These are phyloP conservation scores for Hyphopichia fennica DNA, from an alignment of 1,139 yeast species.

Conservation along the genomic window DNA sequence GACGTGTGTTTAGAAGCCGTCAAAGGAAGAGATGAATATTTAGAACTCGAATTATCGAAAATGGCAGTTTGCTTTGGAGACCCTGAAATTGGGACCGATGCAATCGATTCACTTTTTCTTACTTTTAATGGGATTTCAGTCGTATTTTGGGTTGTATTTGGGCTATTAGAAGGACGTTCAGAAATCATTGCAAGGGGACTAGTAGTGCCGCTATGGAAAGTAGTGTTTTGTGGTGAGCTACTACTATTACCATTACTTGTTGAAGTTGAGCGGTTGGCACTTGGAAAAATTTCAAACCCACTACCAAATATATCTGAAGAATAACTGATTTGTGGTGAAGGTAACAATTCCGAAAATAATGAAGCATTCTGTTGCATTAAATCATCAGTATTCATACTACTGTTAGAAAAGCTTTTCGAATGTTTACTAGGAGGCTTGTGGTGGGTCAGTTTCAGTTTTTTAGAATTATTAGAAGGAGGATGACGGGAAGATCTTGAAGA, in stretches of 20 bases:
- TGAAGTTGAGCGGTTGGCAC: neutral
- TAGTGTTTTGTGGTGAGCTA: neutral
- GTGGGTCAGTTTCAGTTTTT: neutral
- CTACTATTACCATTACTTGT: neutral
- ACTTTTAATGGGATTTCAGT: neutral
- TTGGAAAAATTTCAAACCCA: neutral
- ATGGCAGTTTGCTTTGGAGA: neutral
- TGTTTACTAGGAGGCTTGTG: neutral
- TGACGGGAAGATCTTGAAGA: neutral
- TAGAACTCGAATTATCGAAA: constrained; percentile 2
- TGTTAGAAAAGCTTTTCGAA: neutral
- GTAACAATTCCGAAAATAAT: constrained; percentile 32
- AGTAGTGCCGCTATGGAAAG: neutral
- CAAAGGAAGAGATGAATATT: neutral
- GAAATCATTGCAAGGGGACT: constrained; percentile 1
- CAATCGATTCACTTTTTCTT: neutral
- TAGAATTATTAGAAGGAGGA: constrained; percentile 1
- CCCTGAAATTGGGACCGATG: neutral
- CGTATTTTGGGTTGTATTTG: neutral
- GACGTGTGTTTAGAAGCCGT: neutral
- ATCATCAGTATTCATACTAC: constrained; percentile 30
- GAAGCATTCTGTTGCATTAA: constrained; percentile 34
- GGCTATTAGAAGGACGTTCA: neutral
- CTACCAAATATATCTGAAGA: constrained; percentile 30
- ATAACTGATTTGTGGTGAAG: constrained; percentile 43